Conservation (phyloP, 805 yeast genomes). For the Yamadazyma scolyti region DNA sequence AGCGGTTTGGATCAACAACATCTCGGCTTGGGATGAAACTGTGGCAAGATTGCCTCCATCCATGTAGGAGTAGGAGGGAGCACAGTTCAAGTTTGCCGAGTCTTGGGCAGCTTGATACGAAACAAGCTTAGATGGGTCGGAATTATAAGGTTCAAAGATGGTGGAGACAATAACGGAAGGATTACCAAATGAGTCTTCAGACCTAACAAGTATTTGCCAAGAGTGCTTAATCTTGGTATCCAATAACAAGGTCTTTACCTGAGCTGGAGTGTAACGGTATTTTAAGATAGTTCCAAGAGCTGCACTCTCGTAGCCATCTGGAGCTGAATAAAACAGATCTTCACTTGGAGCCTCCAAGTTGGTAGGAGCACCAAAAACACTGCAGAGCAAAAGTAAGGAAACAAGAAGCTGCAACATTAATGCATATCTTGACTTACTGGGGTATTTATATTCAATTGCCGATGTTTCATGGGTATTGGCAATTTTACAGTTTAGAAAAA, state of each 20-base stretch:
- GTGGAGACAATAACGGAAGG: conserved; percentile 24
- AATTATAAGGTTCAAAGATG: conserved; percentile 25
- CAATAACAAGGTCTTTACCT: conserved; percentile 14
- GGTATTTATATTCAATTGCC: too few species aligned
- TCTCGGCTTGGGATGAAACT: conserved; percentile 14
- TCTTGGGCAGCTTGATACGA: conserved; percentile 29
- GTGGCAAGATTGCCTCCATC: conserved; percentile 11
- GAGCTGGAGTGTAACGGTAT: conserved; percentile 16
- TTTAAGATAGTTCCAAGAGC: conserved; percentile 21
- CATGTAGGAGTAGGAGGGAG: conserved; percentile 22
- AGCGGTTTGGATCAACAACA: conserved; percentile 14
- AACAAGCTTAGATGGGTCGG: conserved; percentile 21
- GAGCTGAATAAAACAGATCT: conserved; percentile 23
- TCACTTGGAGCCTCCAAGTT: conserved; percentile 10
- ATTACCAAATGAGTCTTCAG: conserved; percentile 21
- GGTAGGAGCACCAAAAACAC: conserved; percentile 3
- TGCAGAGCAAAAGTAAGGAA: too few species aligned
- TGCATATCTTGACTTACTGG: too few species aligned
- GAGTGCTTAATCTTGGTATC: conserved; percentile 17
- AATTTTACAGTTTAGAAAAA: too few species aligned
- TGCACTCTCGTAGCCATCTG: conserved; percentile 16
- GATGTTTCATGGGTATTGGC: too few species aligned
- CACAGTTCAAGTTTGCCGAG: conserved; percentile 21
- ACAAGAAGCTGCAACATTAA: too few species aligned
- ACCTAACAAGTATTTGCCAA: conserved; percentile 20